Base-by-base conservation (phyloP, 441 rosid species). In the Populus hybrid region DNA sequence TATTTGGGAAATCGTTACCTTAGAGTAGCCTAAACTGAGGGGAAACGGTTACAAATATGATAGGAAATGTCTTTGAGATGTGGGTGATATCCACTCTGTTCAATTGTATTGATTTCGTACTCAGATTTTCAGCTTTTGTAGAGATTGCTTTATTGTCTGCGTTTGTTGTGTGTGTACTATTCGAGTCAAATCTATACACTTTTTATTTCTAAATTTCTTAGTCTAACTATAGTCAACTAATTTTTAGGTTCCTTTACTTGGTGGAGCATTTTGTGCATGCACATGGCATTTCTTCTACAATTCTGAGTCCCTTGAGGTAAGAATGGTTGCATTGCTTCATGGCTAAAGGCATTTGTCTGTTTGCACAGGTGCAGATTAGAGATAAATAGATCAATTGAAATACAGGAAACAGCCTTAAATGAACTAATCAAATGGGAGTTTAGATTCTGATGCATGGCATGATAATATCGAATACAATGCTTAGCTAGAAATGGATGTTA, bases 231-330 rank as follows among this genome's bases (percentile, higher is more conserved):
- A 78, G 38, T 80, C 64, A 28, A 77, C 74, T 73, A 75, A 71
- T 81, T 66, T 78, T 70, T 78, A 93, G 99, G 98, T 95, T 72
- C 95, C 97, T 71, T 83, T 91, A 79, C 98, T 95, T 28, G 99
- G 98, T 64, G 97, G 98, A 88, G 98, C 99, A 75, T 89, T 93
- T 72, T 93, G 99, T 72, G 99, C 98, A 31, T 93, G 98, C 81
- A 90, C 98, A 9, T 95, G 98, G 96, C 99, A 92, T 89, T 95
- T 95, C 95, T 95, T 93, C 78, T 95, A 93, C 80, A 93, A 93
- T 78, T 87, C 90, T 10, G 97, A 95, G 80, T 91, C 95, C 59
- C 92, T 95, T 76, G 97, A 95, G 97, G 99, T 95, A 86, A 80
- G 75, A 68, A 74, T 68, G 29, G 56, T 64, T 68, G 36, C 71